Percentiles rank a stretch among this genome's conserved stretches.
Conservation (phyloP, 768 basidiomycete species). For the Phylloporus arenicola region DNA sequence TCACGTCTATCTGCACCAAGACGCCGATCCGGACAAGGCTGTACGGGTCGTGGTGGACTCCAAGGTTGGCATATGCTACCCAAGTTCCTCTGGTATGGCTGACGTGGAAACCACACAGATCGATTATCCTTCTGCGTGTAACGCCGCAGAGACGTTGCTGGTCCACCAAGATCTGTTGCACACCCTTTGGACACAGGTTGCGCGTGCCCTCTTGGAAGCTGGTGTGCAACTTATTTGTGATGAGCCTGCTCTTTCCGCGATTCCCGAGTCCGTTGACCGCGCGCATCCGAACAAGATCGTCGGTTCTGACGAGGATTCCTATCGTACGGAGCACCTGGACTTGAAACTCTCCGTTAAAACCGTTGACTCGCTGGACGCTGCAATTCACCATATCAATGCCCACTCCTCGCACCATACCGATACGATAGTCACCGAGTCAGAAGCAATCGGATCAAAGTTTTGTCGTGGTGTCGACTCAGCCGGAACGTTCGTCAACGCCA, state of each 20-base stretch:
- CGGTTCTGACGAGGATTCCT: slow-evolving; percentile 56
- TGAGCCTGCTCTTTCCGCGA: slow-evolving; percentile 49
- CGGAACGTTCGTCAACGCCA: slow-evolving; percentile 91
- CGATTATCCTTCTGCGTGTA: slow-evolving; percentile 95
- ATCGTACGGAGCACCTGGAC: slow-evolving; percentile 83
- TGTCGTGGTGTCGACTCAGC: slow-evolving; percentile 87
- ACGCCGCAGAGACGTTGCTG: slow-evolving; percentile 84
- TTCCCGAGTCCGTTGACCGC: slow-evolving; percentile 37
- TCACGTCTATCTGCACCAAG: slow-evolving; percentile 81
- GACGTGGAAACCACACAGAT: slow-evolving; percentile 41
- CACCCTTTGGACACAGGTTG: slow-evolving; percentile 80
- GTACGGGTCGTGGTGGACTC: slow-evolving; percentile 80
- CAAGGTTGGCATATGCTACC: slow-evolving; percentile 52
- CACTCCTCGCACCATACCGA: slow-evolving; percentile 97
- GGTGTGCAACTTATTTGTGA: slow-evolving; percentile 83
- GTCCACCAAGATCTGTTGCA: slow-evolving; percentile 69
- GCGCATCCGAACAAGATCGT: slow-evolving; percentile 44
- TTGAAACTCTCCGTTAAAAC: slow-evolving; percentile 77
- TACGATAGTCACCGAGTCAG: slow-evolving; percentile 79
- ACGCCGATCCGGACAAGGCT: slow-evolving; percentile 75
- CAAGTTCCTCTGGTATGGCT: not conserved
- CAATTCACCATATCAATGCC: slow-evolving; percentile 85
- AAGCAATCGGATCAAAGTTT: slow-evolving; percentile 62
- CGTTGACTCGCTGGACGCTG: slow-evolving; percentile 64
- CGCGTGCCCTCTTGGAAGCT: slow-evolving; percentile 58